Percentiles rank a stretch among this genome's conserved stretches.
phyloP scores from a whole-genome alignment of 257 asterid genomes.

The Nicotiana knightiana region DNA sequence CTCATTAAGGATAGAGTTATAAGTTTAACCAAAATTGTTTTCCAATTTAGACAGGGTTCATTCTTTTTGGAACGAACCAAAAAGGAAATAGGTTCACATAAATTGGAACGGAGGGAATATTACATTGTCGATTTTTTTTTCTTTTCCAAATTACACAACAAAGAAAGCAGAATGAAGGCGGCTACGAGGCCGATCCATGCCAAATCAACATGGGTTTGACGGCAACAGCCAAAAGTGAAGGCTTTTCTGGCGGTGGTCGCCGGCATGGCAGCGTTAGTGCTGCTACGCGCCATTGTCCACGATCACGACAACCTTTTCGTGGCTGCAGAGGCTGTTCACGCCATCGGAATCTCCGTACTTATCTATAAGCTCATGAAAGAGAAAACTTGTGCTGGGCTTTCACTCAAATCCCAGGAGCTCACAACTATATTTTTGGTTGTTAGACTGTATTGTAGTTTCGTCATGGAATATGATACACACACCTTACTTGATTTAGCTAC shows the following conservation, averaged over 20 bases:
- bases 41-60: too few species aligned
- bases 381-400: slow-evolving; percentile 91
- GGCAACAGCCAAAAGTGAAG: slow-evolving; percentile 95
- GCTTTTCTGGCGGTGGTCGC: slow-evolving; percentile 72
- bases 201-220: slow-evolving; percentile 61
- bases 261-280: slow-evolving; percentile 81
- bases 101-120: too few species aligned
- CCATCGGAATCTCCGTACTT: slow-evolving; percentile 74
- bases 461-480: slow-evolving; percentile 96
- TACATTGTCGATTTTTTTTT: too few species aligned
- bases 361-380: slow-evolving; percentile 89
- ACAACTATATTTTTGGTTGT: slow-evolving; percentile 90
- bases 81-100: too few species aligned
- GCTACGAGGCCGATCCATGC: slow-evolving; percentile 81
- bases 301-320: slow-evolving; percentile 93
- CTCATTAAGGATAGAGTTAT: too few species aligned
- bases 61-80: too few species aligned
- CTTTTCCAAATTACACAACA: neutral
- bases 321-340: slow-evolving; percentile 93
- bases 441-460: slow-evolving; percentile 88
- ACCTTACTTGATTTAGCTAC: slow-evolving; percentile 88
- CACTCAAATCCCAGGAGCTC: slow-evolving; percentile 91
- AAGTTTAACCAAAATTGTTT: too few species aligned
- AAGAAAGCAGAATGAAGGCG: slow-evolving; percentile 35
- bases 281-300: slow-evolving; percentile 84